These are phyloP conservation scores for Cryptococcus depauperatus DNA, from an alignment of 1,284 basidiomycete species.

Conservation along the genomic window DNA sequence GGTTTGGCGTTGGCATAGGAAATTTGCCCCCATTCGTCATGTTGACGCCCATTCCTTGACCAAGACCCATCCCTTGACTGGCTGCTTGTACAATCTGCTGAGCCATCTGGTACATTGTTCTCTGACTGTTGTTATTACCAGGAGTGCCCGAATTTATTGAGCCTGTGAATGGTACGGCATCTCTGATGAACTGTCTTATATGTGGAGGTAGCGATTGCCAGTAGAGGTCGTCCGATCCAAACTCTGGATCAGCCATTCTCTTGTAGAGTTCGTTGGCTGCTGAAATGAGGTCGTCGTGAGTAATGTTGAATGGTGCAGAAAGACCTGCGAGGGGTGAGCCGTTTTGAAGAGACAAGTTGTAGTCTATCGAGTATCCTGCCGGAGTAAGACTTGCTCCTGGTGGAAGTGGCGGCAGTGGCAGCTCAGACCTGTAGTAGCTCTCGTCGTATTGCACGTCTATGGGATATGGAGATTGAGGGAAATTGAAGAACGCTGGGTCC, in stretches of 20 bases:
- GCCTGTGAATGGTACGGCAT: slow-evolving; percentile 49
- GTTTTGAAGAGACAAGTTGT: slow-evolving; percentile 22
- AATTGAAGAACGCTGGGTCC: slow-evolving; percentile 20
- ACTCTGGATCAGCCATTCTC: slow-evolving; percentile 45
- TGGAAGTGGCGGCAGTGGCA: slow-evolving; percentile 16
- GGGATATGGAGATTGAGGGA: slow-evolving; percentile 21
- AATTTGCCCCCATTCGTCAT: slow-evolving; percentile 4
- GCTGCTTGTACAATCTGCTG: slow-evolving; percentile 54
- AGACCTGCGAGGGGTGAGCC: slow-evolving; percentile 26
- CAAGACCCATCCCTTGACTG: slow-evolving; percentile 50
- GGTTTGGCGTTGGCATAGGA: background rate
- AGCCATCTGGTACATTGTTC: slow-evolving; percentile 58
- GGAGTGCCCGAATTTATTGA: slow-evolving; percentile 13
- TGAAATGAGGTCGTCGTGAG: slow-evolving; percentile 44
- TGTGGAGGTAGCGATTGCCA: slow-evolving; percentile 54
- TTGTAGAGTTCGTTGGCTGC: slow-evolving; percentile 46
- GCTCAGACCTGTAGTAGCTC: slow-evolving; percentile 26
- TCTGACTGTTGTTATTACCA: slow-evolving; percentile 33
- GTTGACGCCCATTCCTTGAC: slow-evolving; percentile 37
- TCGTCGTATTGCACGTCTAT: slow-evolving; percentile 27
- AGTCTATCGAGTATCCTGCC: slow-evolving; percentile 25
- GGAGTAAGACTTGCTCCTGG: slow-evolving; percentile 15
- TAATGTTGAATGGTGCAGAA: slow-evolving; percentile 35
- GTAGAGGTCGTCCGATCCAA: slow-evolving; percentile 52
- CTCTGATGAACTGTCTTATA: slow-evolving; percentile 52